Base-by-base conservation (phyloP, 2,329 filamentous ascomycete species). In the Pseudogymnoascus sp. region DNA sequence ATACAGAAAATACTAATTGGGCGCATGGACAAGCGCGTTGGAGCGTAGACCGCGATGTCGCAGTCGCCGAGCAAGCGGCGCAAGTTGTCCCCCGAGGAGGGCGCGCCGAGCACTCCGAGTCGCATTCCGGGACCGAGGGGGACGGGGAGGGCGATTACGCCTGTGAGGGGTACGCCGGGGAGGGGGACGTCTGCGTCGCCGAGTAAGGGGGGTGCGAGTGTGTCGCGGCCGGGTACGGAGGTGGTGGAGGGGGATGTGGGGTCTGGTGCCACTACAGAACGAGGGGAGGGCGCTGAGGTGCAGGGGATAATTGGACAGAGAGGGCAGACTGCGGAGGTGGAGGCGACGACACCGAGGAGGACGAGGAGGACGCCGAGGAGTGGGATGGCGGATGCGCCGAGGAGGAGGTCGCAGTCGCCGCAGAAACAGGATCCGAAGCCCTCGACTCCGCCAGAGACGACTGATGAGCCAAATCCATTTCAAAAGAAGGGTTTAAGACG, bases 1-100 rank as follows among this genome's bases (percentile, higher is more conserved):
- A 36, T 60, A 35, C 9, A 2, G 5, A 42, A 8, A 3, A 5
- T 2, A 45, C 5, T 3, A 2, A 9, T 8, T 1, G 41, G 6
- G 41, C 41, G 22, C 22, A 45, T 45, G 41, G 33, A 39, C 11
- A 33, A 8, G 7, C 11, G 6, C 8, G 49, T 45, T 49, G 19
- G 30, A n/a, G 60, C 19, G 41, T 45, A 36, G 60, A 60, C 16
- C 36, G 35, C 64, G 64, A 82, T 83, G 80, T 82, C 84, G 66
- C 76, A 79, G 62, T 84, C 85, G 25, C 82, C 85, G 55, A 77
- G 83, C 4, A 89, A 90, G 73, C 79, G 85, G 70, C 82, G 85
- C 69, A 86, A 85, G 71, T 85, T 79, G 22, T 87, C 84, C 64
- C 82, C 84, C 16, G 79, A 78, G 22, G 70, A 78, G 66, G 72